phyloP scores from a whole-genome alignment of 257 asterid species.

The Fraxinus anomala region DNA sequence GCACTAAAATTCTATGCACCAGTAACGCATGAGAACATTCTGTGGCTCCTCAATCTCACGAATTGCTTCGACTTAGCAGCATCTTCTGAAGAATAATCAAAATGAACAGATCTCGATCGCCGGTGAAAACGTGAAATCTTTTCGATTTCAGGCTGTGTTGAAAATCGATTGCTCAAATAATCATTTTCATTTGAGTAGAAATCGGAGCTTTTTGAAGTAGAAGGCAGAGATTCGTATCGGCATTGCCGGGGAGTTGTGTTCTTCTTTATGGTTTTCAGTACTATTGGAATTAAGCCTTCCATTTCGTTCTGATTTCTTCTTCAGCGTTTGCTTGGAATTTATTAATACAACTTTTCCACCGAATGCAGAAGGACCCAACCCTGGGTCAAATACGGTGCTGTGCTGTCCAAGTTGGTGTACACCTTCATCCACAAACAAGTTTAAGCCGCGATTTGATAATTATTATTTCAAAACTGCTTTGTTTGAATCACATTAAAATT shows the following conservation, averaged over 20 bases:
- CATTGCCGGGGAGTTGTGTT: conserved; percentile 16
- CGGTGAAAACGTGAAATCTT: conserved; percentile 1
- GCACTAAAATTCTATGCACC: conserved; percentile 28
- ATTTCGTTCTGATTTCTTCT: background rate
- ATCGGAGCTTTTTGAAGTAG: background rate
- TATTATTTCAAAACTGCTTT: too few relatives aligned
- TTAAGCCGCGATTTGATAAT: too few relatives aligned
- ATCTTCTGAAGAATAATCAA: background rate
- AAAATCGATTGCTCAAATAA: background rate
- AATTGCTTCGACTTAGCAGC: conserved; percentile 39
- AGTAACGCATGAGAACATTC: conserved; percentile 57
- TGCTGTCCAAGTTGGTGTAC: too few relatives aligned
- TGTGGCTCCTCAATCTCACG: conserved; percentile 55
- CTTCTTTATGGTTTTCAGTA: conserved; percentile 25
- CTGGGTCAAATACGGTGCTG: background rate
- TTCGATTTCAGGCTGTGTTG: background rate
- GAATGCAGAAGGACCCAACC: background rate
- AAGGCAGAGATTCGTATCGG: conserved; percentile 26
- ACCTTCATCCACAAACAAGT: too few relatives aligned
- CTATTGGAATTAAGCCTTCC: conserved; percentile 34
- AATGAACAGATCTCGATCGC: conserved; percentile 9
- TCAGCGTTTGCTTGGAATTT: background rate
- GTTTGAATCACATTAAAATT: too few relatives aligned
- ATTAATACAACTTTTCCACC: background rate
- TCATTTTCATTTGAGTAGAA: background rate